phyloP scores from a whole-genome alignment of 2,329 filamentous ascomycete species.

The Massarina eburnea region DNA sequence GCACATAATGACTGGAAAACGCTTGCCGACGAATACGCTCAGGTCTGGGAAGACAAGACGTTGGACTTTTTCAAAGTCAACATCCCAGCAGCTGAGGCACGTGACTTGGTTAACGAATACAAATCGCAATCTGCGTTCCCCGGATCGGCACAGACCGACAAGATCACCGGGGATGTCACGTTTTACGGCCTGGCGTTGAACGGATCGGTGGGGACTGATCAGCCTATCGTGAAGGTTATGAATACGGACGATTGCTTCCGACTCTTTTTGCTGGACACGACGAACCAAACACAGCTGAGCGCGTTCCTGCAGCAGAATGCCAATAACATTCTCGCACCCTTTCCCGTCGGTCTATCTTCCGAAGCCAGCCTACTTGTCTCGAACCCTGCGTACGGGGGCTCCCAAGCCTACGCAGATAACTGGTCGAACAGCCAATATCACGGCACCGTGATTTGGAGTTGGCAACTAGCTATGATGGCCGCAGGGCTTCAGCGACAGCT shows the following conservation, averaged over 20 bases:
- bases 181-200: slow-evolving; percentile 62
- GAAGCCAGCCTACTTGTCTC: slow-evolving; percentile 60
- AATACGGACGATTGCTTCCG: slow-evolving; percentile 68
- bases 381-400: slow-evolving; percentile 60
- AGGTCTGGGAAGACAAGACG: slow-evolving; percentile 64
- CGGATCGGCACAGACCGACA: slow-evolving; percentile 48
- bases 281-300: slow-evolving; percentile 59
- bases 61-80: slow-evolving; percentile 58
- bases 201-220: slow-evolving; percentile 52
- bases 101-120: slow-evolving; percentile 53
- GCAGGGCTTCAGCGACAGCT: slow-evolving; percentile 61
- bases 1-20: slow-evolving; percentile 50
- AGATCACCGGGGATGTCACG: slow-evolving; percentile 48
- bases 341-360: slow-evolving; percentile 61
- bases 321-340: slow-evolving; percentile 59
- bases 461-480: slow-evolving; percentile 67
- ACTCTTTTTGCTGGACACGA: slow-evolving; percentile 63
- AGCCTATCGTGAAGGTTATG: slow-evolving; percentile 58
- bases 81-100: slow-evolving; percentile 50
- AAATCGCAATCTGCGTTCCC: slow-evolving; percentile 46
- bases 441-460: slow-evolving; percentile 66
- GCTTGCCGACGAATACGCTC: slow-evolving; percentile 53
- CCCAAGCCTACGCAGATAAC: slow-evolving; percentile 47
- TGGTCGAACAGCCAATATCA: slow-evolving; percentile 64
- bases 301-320: slow-evolving; percentile 60